phyloP scores from a whole-genome alignment of 345 rosid species.

The Kernera saxatilis region DNA sequence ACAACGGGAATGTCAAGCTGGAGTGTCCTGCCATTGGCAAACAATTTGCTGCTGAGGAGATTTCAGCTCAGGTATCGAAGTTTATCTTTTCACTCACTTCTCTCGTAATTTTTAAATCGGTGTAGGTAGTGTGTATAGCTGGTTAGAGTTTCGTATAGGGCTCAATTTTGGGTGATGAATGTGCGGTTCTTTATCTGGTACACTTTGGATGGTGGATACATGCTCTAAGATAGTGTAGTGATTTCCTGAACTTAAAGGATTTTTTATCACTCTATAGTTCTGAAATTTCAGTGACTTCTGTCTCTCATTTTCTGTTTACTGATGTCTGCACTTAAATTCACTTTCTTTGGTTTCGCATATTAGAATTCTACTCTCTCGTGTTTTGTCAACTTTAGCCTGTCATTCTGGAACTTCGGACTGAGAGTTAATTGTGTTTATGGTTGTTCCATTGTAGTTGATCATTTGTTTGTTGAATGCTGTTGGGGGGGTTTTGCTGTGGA shows the following conservation, averaged over 20 bases:
- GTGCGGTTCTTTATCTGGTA: background rate
- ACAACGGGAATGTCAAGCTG: constrained; percentile 87
- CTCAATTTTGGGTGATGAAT: background rate
- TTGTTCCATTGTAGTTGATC: background rate
- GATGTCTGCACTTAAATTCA: background rate
- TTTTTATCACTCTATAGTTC: background rate
- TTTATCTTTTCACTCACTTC: background rate
- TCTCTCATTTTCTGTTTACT: background rate
- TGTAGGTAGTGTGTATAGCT: background rate
- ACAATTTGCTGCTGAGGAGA: constrained; percentile 96
- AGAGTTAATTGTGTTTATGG: background rate
- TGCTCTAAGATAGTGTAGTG: background rate
- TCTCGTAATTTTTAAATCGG: background rate
- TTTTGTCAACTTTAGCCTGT: background rate
- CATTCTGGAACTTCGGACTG: background rate
- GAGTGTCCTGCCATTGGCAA: constrained; percentile 92
- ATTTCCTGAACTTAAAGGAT: background rate
- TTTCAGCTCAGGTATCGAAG: constrained; percentile 84
- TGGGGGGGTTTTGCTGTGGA: background rate
- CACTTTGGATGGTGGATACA: background rate
- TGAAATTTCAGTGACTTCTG: background rate
- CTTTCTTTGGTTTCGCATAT: background rate
- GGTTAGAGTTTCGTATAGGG: background rate
- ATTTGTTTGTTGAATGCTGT: background rate
- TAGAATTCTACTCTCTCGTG: background rate